phyloP scores from a whole-genome alignment of 2,329 filamentous ascomycete genomes.

The Hymenoscyphus scutula region DNA sequence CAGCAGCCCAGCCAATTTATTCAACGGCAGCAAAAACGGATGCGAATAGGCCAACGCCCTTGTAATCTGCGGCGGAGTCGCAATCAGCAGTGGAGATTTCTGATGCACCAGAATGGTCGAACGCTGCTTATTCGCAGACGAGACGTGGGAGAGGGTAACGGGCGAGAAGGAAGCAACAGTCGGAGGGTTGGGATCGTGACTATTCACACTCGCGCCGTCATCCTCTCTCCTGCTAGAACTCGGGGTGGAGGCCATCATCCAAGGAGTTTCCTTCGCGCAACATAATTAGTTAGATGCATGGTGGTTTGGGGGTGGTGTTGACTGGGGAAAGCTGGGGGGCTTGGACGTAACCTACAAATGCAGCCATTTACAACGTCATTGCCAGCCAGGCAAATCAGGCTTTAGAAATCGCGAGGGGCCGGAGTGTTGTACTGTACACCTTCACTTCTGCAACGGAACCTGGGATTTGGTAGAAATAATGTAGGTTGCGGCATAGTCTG shows the following conservation, averaged over 20 bases:
- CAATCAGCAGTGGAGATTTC: conserved; percentile 88
- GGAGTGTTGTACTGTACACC: background rate
- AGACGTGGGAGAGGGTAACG: conserved; percentile 64
- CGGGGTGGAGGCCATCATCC: conserved; percentile 38
- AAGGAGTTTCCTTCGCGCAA: conserved; percentile 36
- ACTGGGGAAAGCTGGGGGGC: conserved; percentile 10
- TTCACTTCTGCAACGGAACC: background rate
- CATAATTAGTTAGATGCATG: conserved; percentile 16
- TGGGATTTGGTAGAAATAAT: background rate
- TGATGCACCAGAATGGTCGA: conserved; percentile 95
- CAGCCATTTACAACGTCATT: conserved; percentile 39
- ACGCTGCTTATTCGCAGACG: conserved; percentile 68
- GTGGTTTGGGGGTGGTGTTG: conserved; percentile 4
- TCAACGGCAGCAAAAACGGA: conserved; percentile 86
- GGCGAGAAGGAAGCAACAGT: conserved; percentile 92
- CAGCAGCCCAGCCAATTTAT: conserved; percentile 77
- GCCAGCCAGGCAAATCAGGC: conserved; percentile 24
- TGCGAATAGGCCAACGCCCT: conserved; percentile 93
- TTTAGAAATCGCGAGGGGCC: background rate
- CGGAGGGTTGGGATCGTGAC: conserved; percentile 51
- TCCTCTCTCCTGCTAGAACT: conserved; percentile 30
- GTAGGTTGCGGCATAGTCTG: background rate
- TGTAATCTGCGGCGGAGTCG: conserved; percentile 92
- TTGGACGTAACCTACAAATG: conserved; percentile 35
- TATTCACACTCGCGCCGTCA: conserved; percentile 26